These are phyloP conservation scores for Oryza brachyantha DNA, from an alignment of 176 grass and related monocot genomes.

Conservation along the genomic window DNA sequence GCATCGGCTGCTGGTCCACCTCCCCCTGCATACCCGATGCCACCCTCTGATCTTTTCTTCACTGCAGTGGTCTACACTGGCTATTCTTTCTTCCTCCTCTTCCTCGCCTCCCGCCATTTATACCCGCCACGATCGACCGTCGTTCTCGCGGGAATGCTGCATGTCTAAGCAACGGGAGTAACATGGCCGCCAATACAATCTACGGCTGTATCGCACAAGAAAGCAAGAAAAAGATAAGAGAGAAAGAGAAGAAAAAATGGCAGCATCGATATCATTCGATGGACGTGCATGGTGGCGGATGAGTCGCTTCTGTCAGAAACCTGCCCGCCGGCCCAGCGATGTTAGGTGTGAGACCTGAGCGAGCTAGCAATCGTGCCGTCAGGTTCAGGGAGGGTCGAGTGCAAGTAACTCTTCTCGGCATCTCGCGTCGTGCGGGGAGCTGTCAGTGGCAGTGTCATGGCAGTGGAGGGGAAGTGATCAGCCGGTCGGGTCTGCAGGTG, in stretches of 20 bases:
- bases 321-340: not conserved
- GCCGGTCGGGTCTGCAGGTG: conserved; percentile 16
- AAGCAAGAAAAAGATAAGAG: not conserved
- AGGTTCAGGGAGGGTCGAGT: no score
- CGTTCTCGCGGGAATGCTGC: conserved; percentile 16
- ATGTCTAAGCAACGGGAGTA: conserved; percentile 38
- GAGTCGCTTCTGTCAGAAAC: conserved; percentile 34
- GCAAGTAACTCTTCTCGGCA: no score
- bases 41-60: not conserved
- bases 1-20: conserved; percentile 58
- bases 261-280: conserved; percentile 33
- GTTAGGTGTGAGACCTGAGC: not conserved
- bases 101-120: conserved; percentile 26
- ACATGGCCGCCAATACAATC: not conserved
- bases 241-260: not conserved
- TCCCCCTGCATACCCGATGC: conserved; percentile 48
- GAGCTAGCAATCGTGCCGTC: not conserved
- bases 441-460: conserved; percentile 1
- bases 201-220: conserved; percentile 39
- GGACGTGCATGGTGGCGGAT: not conserved
- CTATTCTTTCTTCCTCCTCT: conserved; percentile 23
- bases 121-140: conserved; percentile 19
- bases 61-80: not conserved
- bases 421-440: conserved; percentile 2
- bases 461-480: conserved; percentile 31